Conservation (phyloP, 768 basidiomycete genomes). For the Thelephora ganbajun region DNA sequence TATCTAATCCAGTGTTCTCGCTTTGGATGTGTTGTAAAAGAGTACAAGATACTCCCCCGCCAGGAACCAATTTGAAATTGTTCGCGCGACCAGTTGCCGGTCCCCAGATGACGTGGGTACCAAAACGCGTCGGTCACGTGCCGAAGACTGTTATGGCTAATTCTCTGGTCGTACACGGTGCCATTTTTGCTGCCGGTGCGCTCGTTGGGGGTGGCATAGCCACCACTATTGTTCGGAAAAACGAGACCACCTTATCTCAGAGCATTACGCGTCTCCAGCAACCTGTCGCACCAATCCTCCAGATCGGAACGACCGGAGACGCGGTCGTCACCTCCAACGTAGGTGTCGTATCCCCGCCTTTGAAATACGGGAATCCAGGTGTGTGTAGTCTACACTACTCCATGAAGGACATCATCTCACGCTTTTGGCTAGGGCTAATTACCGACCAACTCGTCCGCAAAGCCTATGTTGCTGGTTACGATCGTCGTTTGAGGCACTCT, state of each 20-base stretch:
- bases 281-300: slow-evolving; percentile 24
- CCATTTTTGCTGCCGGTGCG: slow-evolving; percentile 75
- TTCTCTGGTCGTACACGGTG: slow-evolving; percentile 35
- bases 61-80: too few species aligned
- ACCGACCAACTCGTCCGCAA: slow-evolving; percentile 65
- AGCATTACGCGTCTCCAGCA: slow-evolving; percentile 7
- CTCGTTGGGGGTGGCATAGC: slow-evolving; percentile 67
- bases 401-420: not conserved
- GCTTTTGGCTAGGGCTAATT: slow-evolving; percentile 52
- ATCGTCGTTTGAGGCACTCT: slow-evolving; percentile 80
- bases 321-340: slow-evolving; percentile 24
- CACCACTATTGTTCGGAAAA: slow-evolving; percentile 26
- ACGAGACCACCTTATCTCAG: slow-evolving; percentile 5
- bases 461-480: slow-evolving; percentile 85
- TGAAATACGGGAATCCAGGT: slow-evolving; percentile 83
- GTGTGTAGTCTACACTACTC: slow-evolving; percentile 11
- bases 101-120: too few species aligned
- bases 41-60: too few species aligned
- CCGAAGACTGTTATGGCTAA: too few species aligned
- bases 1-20: too few species aligned
- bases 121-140: too few species aligned
- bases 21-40: too few species aligned
- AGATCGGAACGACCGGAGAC: slow-evolving; percentile 29
- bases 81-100: too few species aligned
- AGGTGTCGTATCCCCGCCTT: slow-evolving; percentile 21